Evolutionary conservation across 257 asterid species (phyloP).

Genomic region (Solanum pennellii): DNA sequence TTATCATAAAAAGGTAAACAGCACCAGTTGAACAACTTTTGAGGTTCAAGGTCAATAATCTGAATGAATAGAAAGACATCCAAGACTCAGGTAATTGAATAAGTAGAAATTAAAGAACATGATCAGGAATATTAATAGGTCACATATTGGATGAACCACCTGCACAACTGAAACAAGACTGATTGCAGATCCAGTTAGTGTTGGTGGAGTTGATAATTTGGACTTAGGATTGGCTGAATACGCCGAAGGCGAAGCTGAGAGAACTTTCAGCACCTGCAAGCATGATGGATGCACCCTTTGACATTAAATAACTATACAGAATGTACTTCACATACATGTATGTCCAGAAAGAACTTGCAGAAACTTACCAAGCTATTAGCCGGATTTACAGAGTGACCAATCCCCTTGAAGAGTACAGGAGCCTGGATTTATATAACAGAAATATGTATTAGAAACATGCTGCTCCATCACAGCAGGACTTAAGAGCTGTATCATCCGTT

Average conservation of each 20-base stretch:
- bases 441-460: background rate
- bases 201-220: slow-evolving; percentile 60
- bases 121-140: background rate
- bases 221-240: slow-evolving; percentile 73
- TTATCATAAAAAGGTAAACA: background rate
- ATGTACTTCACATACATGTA: background rate
- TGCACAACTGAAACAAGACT: slow-evolving; percentile 81
- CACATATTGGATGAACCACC: slow-evolving; percentile 20
- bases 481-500: background rate
- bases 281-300: background rate
- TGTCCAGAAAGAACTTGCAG: background rate
- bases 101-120: background rate
- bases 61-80: background rate
- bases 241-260: slow-evolving; percentile 79
- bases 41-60: background rate
- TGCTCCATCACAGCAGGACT: background rate
- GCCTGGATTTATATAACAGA: slow-evolving; percentile 32
- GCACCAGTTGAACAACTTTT: background rate
- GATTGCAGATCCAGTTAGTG: slow-evolving; percentile 58
- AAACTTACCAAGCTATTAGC: slow-evolving; percentile 63
- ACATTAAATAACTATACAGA: background rate
- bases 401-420: slow-evolving; percentile 80
- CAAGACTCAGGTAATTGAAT: background rate
- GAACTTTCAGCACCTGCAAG: slow-evolving; percentile 54
- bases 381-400: slow-evolving; percentile 71